Percentiles rank a stretch among this genome's conserved stretches.
phyloP scores from a whole-genome alignment of 768 basidiomycete species.

The Rhodotorula kratochvilovae region DNA sequence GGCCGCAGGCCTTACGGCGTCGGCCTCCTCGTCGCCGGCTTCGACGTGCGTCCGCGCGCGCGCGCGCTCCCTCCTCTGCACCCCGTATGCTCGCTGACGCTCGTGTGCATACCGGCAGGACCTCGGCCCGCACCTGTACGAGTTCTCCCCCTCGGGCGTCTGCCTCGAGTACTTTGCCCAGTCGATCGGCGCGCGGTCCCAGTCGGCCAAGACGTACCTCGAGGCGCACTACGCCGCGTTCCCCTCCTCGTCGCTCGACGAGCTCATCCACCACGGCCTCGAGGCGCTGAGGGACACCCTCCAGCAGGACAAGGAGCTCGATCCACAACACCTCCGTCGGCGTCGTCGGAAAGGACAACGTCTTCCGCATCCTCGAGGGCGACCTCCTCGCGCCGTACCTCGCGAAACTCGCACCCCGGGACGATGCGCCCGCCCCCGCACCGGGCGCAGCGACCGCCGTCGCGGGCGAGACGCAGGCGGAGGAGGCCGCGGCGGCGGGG shows the following conservation, averaged over 20 bases:
- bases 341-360: slow-evolving; percentile 68
- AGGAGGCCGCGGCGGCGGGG: no score
- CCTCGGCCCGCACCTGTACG: slow-evolving; percentile 94
- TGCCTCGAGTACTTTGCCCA: slow-evolving; percentile 97
- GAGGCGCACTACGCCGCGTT: slow-evolving; percentile 91
- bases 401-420: slow-evolving; percentile 61
- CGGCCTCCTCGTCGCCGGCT: slow-evolving; percentile 93
- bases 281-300: slow-evolving; percentile 93
- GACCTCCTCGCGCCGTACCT: slow-evolving; percentile 70
- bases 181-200: slow-evolving; percentile 95
- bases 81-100: not conserved
- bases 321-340: slow-evolving; percentile 91
- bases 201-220: slow-evolving; percentile 96
- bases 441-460: not conserved
- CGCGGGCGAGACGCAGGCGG: not conserved
- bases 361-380: slow-evolving; percentile 84
- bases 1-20: slow-evolving; percentile 96
- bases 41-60: slow-evolving; percentile 56
- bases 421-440: not conserved
- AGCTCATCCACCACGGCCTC: slow-evolving; percentile 85
- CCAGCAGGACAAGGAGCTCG: slow-evolving; percentile 93
- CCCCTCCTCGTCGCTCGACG: slow-evolving; percentile 73
- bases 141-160: slow-evolving; percentile 95
- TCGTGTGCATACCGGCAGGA: slow-evolving; percentile 50
- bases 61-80: not conserved